Evolutionary conservation across 176 grass and related monocot genomes (phyloP).

Genomic region (Carex myosuroides): DNA sequence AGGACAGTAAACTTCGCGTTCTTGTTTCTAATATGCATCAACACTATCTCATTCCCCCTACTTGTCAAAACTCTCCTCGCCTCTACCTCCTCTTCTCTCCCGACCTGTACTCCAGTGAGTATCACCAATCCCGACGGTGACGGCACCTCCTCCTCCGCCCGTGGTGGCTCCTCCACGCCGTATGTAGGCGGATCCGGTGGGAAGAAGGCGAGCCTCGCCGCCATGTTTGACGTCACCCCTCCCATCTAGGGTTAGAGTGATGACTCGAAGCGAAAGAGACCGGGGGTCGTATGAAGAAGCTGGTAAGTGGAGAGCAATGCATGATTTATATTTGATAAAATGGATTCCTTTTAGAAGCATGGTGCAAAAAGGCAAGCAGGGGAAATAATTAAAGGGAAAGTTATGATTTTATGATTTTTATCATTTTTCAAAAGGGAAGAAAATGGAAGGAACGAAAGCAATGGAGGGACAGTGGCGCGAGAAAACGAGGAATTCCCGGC

Average conservation of each 20-base stretch:
- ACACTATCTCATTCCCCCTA: conserved; percentile 57
- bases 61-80: conserved; percentile 51
- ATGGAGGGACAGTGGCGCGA: neutral
- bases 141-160: conserved; percentile 18
- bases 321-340: neutral
- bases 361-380: neutral
- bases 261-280: neutral
- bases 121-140: conserved; percentile 33
- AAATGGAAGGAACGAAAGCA: neutral
- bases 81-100: conserved; percentile 52
- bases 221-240: conserved; percentile 68
- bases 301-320: neutral
- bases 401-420: neutral
- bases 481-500: conserved; percentile 18
- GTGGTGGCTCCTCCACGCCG: conserved; percentile 22
- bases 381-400: neutral
- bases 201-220: conserved; percentile 76
- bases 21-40: conserved; percentile 52
- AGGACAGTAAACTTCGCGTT: conserved; percentile 57
- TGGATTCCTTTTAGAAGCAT: neutral
- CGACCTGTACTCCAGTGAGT: conserved; percentile 8
- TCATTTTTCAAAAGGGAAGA: neutral
- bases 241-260: conserved; percentile 43
- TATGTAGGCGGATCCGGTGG: conserved; percentile 70
- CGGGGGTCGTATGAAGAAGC: neutral